A percentile compares a stretch with the other conserved stretches of the same genome.
Evolutionary conservation across 2,329 filamentous ascomycete genomes (phyloP).

Genomic region (Trichoderma sp.): DNA sequence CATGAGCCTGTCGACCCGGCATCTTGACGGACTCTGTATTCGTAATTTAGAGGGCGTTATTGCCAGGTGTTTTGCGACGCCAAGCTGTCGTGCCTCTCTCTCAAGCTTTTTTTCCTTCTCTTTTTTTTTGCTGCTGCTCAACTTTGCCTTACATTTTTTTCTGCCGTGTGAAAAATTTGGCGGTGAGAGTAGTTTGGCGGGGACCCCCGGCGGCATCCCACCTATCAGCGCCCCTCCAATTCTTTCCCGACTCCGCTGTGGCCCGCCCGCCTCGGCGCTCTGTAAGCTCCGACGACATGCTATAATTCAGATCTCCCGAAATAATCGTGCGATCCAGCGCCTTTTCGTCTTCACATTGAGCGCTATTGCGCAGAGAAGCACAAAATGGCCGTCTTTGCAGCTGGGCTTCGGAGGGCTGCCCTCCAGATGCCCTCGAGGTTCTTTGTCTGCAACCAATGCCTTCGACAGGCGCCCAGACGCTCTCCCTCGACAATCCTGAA

Average conservation of each 20-base stretch:
- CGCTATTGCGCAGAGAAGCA: constrained; percentile 22
- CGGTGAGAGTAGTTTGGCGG: constrained; percentile 32
- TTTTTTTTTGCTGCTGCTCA: constrained; percentile 5
- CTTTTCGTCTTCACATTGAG: neutral
- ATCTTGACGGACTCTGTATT: constrained; percentile 37
- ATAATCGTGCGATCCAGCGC: constrained; percentile 7
- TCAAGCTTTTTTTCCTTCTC: neutral
- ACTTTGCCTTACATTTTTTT: constrained; percentile 23
- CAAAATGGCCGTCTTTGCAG: constrained; percentile 43
- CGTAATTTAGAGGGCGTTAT: neutral
- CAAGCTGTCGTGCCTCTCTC: neutral
- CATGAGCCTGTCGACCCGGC: constrained; percentile 59
- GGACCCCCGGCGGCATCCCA: constrained; percentile 25
- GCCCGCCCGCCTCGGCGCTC: constrained; percentile 4
- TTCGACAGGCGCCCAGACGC: constrained; percentile 33
- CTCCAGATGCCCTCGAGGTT: constrained; percentile 39
- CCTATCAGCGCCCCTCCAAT: constrained; percentile 31
- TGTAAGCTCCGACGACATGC: constrained; percentile 6
- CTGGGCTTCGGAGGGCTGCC: constrained; percentile 41
- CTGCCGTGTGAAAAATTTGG: constrained; percentile 33
- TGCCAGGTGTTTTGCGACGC: neutral
- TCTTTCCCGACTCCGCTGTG: constrained; percentile 19
- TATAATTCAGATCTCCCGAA: neutral
- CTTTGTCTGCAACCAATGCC: constrained; percentile 51
- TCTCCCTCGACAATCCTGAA: constrained; percentile 41